Evolutionary conservation across 768 basidiomycete species (phyloP), one percentile per base, ranked within the genome.

Genomic region (Lactarius tabidus): DNA sequence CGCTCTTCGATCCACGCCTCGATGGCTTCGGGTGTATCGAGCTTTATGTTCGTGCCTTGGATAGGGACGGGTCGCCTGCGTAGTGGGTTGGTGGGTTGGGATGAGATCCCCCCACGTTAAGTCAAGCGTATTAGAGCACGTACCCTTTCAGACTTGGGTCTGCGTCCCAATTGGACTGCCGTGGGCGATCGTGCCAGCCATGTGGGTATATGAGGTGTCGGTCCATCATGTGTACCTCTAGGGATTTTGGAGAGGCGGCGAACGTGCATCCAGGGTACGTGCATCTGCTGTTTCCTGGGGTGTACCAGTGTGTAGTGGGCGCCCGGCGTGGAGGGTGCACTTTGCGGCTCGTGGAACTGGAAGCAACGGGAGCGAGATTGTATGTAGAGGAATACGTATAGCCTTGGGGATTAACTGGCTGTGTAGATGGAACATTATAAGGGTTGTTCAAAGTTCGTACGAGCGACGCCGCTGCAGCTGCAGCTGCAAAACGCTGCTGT

Each of bases 1-100:
- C 96, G 86, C 71, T 98, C 95, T 17, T 84, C 86, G 56, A 96
- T 84, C 96, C 96, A 98, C 36, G 83, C 85, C 26, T 84, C 85
- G 64, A 98, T 77, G 9, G 87, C 84, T 71, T 94, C 94, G 9
- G 89, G 91, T 1, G 90, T 87, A 70, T 96, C 85, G 20, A 98
- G 80, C 12, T 82, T 72, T 23, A 96, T 74, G 36, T 78, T 86
- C 2, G 94, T 96, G 6, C 95, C 95, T 67, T 88, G 87, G 43
- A 94, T 91, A 5, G 84, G 81, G 26, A 92, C 75, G 2, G 81
- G 79, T 74, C 91, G 91, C 63, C 90, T 93, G 70, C 7, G 57
- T n/a, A 28, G 28, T 14, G 14, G 12, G 14, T 14, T 5, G 14
- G 4, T 23, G n/a, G 9, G 23, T 26, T 48, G 45, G 12, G 12